Evolutionary conservation across 768 basidiomycete species (phyloP).

Genomic region (Serendipita sp.): DNA sequence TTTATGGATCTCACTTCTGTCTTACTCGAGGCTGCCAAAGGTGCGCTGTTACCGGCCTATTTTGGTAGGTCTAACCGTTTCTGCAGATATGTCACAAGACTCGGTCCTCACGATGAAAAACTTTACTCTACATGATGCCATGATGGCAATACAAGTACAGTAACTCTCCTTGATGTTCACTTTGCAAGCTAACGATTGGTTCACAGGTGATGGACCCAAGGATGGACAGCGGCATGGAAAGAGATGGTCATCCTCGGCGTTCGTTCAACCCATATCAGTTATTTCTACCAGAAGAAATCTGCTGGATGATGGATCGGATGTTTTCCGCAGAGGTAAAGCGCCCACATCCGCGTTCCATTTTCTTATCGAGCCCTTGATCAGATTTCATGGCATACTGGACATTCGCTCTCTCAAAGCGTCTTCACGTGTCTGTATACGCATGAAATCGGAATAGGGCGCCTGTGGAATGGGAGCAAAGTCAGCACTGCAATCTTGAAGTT

Average conservation of each 20-base stretch:
- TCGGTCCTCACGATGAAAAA: constrained; percentile 50
- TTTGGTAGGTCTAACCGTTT: neutral
- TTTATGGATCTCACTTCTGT: constrained; percentile 49
- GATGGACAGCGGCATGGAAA: constrained; percentile 65
- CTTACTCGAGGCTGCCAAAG: constrained; percentile 44
- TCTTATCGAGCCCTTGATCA: constrained; percentile 20
- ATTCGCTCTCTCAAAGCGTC: constrained; percentile 72
- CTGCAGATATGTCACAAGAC: constrained; percentile 46
- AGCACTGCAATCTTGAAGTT: constrained; percentile 29
- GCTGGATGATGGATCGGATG: constrained; percentile 72
- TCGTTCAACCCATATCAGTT: constrained; percentile 46
- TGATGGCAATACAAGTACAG: constrained; percentile 79
- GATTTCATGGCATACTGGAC: constrained; percentile 83
- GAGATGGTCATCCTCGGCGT: constrained; percentile 21
- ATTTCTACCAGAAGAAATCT: constrained; percentile 64
- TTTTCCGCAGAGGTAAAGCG: constrained; percentile 53
- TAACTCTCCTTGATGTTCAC: neutral
- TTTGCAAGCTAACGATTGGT: neutral
- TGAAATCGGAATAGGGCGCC: constrained; percentile 25
- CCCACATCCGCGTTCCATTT: neutral
- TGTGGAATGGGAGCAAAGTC: constrained; percentile 30
- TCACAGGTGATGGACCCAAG: constrained; percentile 75
- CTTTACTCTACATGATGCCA: constrained; percentile 72
- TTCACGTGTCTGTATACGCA: constrained; percentile 67
- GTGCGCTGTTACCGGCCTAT: constrained; percentile 23